phyloP scores from a whole-genome alignment of 306 rosid genomes.

The Rubus idaeus region DNA sequence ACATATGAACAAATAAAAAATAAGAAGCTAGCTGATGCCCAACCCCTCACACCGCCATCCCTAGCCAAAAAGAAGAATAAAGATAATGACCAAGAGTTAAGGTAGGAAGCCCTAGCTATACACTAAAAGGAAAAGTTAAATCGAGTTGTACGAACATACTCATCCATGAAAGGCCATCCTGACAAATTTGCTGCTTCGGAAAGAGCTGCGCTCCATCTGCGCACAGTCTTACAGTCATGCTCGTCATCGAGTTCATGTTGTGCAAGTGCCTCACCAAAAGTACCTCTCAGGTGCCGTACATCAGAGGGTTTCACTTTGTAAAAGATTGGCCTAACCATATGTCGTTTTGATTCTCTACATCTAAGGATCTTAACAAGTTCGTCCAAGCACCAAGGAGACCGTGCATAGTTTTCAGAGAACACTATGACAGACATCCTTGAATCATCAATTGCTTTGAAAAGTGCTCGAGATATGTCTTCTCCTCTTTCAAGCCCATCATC shows the following conservation, averaged over 20 bases:
- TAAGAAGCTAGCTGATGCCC: no score
- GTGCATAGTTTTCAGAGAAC: background rate
- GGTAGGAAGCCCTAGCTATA: no score
- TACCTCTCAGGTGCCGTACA: background rate
- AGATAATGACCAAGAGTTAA: no score
- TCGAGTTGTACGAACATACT: background rate
- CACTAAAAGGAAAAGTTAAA: no score
- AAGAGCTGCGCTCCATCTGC: background rate
- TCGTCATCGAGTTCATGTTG: background rate
- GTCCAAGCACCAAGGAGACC: background rate
- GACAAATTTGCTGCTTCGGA: background rate
- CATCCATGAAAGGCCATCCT: background rate
- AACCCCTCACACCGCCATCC: no score
- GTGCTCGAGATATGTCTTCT: background rate
- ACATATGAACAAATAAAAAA: no score
- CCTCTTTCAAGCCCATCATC: background rate
- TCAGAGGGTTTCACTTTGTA: background rate
- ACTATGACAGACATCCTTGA: constrained; percentile 4
- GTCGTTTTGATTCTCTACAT: background rate
- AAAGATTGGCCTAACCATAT: background rate
- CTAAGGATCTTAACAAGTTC: background rate
- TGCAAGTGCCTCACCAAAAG: background rate
- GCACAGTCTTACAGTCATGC: background rate
- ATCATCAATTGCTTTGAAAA: background rate
- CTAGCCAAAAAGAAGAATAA: no score